A percentile compares a stretch with the other conserved stretches of the same genome.
phyloP scores from a whole-genome alignment of 2,329 filamentous ascomycete genomes.

The Juglanconis juglandina region DNA sequence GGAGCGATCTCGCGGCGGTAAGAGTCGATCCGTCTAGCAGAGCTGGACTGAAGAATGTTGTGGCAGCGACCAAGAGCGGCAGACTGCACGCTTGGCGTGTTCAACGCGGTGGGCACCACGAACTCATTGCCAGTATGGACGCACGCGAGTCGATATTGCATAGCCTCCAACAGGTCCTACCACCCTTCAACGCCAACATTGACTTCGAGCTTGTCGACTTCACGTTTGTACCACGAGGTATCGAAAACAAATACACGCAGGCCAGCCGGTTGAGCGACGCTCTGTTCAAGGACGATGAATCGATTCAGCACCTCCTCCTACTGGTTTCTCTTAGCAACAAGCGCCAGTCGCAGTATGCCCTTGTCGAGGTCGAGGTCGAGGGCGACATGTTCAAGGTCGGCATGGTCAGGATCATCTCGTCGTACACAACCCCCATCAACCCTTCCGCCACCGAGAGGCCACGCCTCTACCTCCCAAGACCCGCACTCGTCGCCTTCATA shows the following conservation, averaged over 20 bases:
- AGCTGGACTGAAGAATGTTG: constrained; percentile 79
- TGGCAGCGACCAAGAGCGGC: constrained; percentile 74
- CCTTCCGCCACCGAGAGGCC: constrained; percentile 46
- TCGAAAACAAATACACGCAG: constrained; percentile 48
- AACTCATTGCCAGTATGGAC: constrained; percentile 69
- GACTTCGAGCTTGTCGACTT: constrained; percentile 78
- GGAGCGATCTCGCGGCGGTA: constrained; percentile 77
- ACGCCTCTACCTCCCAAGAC: constrained; percentile 72
- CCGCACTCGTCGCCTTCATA: constrained; percentile 76
- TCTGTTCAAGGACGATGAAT: constrained; percentile 47
- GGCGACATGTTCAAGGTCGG: constrained; percentile 53
- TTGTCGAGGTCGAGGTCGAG: constrained; percentile 68
- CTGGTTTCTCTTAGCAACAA: constrained; percentile 56
- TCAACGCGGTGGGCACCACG: constrained; percentile 80
- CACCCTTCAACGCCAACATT: constrained; percentile 47
- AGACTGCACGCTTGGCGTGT: constrained; percentile 83
- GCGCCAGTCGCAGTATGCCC: constrained; percentile 60
- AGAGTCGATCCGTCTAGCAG: constrained; percentile 67
- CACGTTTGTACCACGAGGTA: constrained; percentile 58
- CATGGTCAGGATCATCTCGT: constrained; percentile 65
- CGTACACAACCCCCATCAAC: constrained; percentile 56
- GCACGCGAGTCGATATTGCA: constrained; percentile 60
- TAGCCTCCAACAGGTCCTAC: constrained; percentile 56
- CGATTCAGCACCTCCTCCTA: constrained; percentile 57
- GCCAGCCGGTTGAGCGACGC: constrained; percentile 50